Base-by-base conservation (phyloP, 179 eudicot genomes). In the Patellifolia procumbens region DNA sequence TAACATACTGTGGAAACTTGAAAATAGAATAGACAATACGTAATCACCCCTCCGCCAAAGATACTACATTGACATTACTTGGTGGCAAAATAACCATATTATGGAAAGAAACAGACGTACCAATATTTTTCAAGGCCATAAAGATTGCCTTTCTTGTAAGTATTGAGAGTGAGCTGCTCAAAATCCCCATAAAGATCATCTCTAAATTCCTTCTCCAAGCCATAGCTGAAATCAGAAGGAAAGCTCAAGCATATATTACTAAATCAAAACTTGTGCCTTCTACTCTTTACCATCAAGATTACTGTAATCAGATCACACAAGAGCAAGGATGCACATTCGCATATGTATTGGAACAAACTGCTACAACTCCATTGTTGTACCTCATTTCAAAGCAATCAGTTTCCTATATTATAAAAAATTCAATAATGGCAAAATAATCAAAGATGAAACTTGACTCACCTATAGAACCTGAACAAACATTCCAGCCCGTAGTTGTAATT, bases 81-180 rank as follows among this genome's bases (percentile, higher is more conserved):
- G 12, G 34, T 56, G 31, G 28, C 10, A 13, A 53, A 52, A 58
- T 37, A 35, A 35, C 10, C 15, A 37, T 1, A 35, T 35, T n/a
- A 24, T 42, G 7, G 6, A 24, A 11, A 3, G 20, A 19, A 5
- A 15, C 34, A 69, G 43, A 49, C 75, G 10, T 87, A 94, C 98
- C 98, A 94, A 68, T 94, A 94, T 78, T 94, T 94, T 78, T 94
- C 97, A 61, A 94, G 93, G 85, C 98, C 98, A 80, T 94, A 94
- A 42, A 94, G 91, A 85, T 91, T 90, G 66, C 95, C 97, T 78
- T 84, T 89, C 74, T 76, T 84, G 85, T 90, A 93, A 79, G 81
- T 85, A 72, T 91, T 86, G 12, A 93, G 89, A 45, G 95, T 75
- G 78, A 89, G 88, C 83, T 80, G 87, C 79, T 93, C 95, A 74